Base-by-base conservation (phyloP, 495 filamentous ascomycete species). In the Penicillium paxilli region DNA sequence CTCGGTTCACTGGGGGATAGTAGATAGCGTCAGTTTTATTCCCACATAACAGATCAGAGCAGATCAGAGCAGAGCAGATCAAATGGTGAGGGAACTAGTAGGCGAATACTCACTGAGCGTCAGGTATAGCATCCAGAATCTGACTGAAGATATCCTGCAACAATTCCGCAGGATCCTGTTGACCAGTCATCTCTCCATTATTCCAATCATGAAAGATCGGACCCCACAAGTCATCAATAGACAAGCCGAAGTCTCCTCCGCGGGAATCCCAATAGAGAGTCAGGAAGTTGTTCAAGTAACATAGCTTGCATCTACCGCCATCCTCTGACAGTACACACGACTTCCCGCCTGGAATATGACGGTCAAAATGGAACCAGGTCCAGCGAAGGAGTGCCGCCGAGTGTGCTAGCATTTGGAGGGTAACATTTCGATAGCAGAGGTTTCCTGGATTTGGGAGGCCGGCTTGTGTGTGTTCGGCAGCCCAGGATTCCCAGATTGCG, bases 361-460 rank as follows among this genome's bases (percentile, higher is more conserved):
- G 38, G 0, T 28, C 2, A 6, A 22, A 38, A 35, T 59, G 49
- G 8, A 54, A 44, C 14, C 51, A 12, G 7, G 77, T 24, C 66
- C 68, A 81, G 21, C 73, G 68, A 12, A 73, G 30, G 12, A 81
- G 54, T 3, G 64, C 44, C 1, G 75, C 73, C 0, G 57, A 54
- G 60, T 81, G 76, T 7, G 80, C 52, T 17, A 80, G 63, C n/a
- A 69, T 49, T 44, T 72, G 60, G 11, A 79, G 52, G 12, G 67
- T 57, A 24, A 59, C 64, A 56, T 79, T 75, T 14, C 74, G 65
- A 60, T 80, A 81, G 60, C 78, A 80, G 17, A 71, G 47, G 19
- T 47, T 22, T 1, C 52, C 32, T 0, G 8, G 16, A 32, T 67
- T 63, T 16, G 25, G 21, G 21, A 64, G 9, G 7, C 40, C 40